phyloP scores from a whole-genome alignment of 257 asterid species.

The Henckelia pumila region DNA sequence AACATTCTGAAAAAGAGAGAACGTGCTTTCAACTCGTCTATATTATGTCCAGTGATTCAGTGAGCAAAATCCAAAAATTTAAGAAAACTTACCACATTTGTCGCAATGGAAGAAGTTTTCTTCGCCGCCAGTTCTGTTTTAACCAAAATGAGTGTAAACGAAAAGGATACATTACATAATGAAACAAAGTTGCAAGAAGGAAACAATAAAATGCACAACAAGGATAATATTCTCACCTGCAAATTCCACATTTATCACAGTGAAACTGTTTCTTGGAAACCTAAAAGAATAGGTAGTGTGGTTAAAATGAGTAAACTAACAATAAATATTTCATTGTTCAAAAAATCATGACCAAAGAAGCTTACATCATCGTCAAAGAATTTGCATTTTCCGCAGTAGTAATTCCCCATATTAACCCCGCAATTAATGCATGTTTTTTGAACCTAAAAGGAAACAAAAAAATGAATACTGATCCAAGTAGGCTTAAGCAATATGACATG shows the following conservation, averaged over 20 bases:
- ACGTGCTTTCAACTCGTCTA: not conserved
- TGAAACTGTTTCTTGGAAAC: constrained; percentile 67
- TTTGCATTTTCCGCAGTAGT: constrained; percentile 61
- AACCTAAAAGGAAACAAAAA: constrained; percentile 27
- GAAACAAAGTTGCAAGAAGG: not conserved
- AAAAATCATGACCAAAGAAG: constrained; percentile 1
- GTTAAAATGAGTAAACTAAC: not conserved
- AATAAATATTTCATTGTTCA: not conserved
- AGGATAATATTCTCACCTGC: constrained; percentile 45
- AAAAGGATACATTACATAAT: not conserved
- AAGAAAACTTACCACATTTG: constrained; percentile 48
- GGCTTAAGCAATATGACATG: not conserved
- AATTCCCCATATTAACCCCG: constrained; percentile 61
- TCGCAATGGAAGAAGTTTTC: constrained; percentile 72
- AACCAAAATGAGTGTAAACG: constrained; percentile 9
- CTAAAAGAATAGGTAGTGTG: constrained; percentile 25
- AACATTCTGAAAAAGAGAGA: constrained; percentile 47
- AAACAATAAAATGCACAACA: not conserved
- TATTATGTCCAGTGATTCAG: not conserved
- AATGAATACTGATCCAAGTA: constrained; percentile 1
- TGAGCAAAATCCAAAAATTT: not conserved
- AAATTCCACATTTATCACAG: constrained; percentile 73
- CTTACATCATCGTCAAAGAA: constrained; percentile 74
- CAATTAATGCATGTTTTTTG: constrained; percentile 40
- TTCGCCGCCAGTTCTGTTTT: constrained; percentile 67